These are phyloP conservation scores for Malus sylvestris DNA, from an alignment of 306 rosid species.

Conservation along the genomic window DNA sequence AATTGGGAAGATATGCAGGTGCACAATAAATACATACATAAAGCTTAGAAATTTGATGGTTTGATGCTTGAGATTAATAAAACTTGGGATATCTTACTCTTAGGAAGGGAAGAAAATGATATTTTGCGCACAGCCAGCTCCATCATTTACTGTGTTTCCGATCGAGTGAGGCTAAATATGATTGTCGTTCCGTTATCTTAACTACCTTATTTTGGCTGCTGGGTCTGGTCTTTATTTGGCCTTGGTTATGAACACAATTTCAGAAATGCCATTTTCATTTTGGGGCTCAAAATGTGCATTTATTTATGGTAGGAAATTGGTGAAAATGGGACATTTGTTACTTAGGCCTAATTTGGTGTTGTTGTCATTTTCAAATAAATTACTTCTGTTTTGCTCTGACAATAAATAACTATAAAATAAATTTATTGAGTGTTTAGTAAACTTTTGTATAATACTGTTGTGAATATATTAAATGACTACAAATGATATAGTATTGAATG, in stretches of 20 bases:
- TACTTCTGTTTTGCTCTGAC: too few species aligned
- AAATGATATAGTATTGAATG: too few species aligned
- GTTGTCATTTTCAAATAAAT: too few species aligned
- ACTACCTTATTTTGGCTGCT: slow-evolving; percentile 11
- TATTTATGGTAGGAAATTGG: neutral
- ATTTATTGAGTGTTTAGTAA: too few species aligned
- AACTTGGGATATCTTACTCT: slow-evolving; percentile 27
- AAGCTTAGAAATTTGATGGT: neutral
- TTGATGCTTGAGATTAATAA: neutral
- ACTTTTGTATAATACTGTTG: too few species aligned
- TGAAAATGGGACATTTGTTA: neutral
- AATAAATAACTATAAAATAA: too few species aligned
- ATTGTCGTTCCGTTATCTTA: neutral
- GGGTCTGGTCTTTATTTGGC: neutral
- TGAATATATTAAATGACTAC: too few species aligned
- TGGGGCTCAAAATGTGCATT: neutral
- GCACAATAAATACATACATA: neutral
- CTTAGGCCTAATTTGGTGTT: neutral
- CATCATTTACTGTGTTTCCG: slow-evolving; percentile 33
- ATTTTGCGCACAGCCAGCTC: slow-evolving; percentile 34
- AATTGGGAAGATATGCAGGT: neutral
- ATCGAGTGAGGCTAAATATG: neutral
- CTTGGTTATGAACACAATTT: neutral
- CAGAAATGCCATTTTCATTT: neutral
- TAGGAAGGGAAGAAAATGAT: slow-evolving; percentile 32